Percentiles rank a stretch among this genome's conserved stretches.
These are phyloP conservation scores for Aspergillus sclerotioniger DNA, from an alignment of 495 filamentous ascomycete species.

Conservation along the genomic window DNA sequence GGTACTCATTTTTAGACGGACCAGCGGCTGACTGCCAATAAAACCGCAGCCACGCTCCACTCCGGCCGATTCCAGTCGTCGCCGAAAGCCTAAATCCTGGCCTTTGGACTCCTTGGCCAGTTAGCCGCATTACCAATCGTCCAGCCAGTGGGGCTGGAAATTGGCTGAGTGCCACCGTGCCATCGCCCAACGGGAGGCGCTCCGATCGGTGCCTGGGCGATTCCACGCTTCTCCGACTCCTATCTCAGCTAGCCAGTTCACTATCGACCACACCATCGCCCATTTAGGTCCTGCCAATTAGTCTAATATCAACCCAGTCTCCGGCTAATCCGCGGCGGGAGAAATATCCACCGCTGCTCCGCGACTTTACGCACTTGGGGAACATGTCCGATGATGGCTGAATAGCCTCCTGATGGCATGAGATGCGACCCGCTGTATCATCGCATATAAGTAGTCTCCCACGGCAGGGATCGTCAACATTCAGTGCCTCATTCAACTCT, in stretches of 20 bases:
- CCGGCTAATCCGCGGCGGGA: not conserved
- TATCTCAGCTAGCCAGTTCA: too few relatives aligned
- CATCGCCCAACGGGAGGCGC: too few relatives aligned
- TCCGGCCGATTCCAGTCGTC: not conserved
- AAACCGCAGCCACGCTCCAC: not conserved
- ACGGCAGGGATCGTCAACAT: not conserved
- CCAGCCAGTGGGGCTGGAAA: not conserved
- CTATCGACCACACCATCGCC: too few relatives aligned
- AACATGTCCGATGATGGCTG: slow-evolving; percentile 13
- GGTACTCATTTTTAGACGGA: not conserved
- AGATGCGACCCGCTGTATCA: not conserved
- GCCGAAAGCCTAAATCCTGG: not conserved
- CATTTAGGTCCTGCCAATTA: not conserved
- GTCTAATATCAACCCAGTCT: not conserved
- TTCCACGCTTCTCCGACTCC: too few relatives aligned
- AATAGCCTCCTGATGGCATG: not conserved
- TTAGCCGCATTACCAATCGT: not conserved
- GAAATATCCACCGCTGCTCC: not conserved
- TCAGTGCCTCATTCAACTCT: not conserved
- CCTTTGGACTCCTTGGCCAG: too few relatives aligned
- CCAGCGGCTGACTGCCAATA: not conserved
- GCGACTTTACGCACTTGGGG: slow-evolving; percentile 17
- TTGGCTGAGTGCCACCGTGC: not conserved
- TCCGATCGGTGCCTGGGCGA: too few relatives aligned
- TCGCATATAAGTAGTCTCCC: not conserved